These are phyloP conservation scores for Cicer yamashitae DNA, from an alignment of 306 rosid genomes.

Conservation along the genomic window DNA sequence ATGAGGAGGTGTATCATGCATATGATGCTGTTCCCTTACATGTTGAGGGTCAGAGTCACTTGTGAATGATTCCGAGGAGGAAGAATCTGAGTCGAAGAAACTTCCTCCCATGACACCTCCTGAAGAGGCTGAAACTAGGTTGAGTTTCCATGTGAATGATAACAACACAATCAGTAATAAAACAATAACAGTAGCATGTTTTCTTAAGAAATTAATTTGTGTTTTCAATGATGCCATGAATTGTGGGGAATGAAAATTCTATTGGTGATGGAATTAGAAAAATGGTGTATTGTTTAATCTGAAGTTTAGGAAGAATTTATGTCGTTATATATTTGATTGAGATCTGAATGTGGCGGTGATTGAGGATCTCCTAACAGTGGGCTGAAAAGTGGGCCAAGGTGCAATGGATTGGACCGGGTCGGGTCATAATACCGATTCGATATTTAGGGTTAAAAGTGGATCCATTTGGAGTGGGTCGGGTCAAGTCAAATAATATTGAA, in stretches of 20 bases:
- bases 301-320: neutral
- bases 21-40: neutral
- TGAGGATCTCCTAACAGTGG: neutral
- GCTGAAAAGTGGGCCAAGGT: too few species aligned
- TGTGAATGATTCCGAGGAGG: conserved; percentile 20
- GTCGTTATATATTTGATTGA: neutral
- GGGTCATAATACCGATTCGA: too few species aligned
- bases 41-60: neutral
- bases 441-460: too few species aligned
- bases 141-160: conserved; percentile 16
- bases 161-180: conserved; percentile 28
- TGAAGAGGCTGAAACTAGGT: conserved; percentile 40
- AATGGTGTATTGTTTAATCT: neutral
- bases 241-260: too few species aligned
- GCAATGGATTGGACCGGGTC: too few species aligned
- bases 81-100: conserved; percentile 50
- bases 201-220: conserved; percentile 34
- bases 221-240: neutral
- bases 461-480: too few species aligned
- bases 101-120: conserved; percentile 50
- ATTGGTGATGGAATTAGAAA: too few species aligned
- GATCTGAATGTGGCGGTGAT: conserved; percentile 11
- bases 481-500: too few species aligned
- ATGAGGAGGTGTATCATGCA: conserved; percentile 3
- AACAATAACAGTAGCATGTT: neutral